Evolutionary conservation across 1,284 basidiomycete species (phyloP).

Genomic region (Agroathelia rolfsii): DNA sequence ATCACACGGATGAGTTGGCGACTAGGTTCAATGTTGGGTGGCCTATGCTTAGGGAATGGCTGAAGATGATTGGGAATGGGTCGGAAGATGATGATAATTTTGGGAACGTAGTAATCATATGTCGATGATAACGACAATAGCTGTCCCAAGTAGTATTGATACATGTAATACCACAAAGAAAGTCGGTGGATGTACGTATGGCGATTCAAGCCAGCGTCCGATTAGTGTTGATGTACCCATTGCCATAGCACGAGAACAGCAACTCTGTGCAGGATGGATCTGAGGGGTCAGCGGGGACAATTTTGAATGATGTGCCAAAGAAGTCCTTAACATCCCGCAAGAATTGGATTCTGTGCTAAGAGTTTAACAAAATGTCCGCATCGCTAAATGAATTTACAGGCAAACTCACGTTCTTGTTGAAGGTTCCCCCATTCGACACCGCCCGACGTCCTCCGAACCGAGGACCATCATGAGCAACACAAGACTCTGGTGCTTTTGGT

Average conservation of each 20-base stretch:
- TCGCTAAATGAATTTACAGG: conserved; percentile 1
- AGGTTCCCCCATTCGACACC: conserved; percentile 77
- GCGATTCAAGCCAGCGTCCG: conserved; percentile 51
- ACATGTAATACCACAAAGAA: background rate
- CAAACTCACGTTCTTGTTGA: conserved; percentile 71
- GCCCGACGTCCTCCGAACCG: conserved; percentile 92
- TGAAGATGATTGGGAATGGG: conserved; percentile 54
- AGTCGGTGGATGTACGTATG: background rate
- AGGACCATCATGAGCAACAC: conserved; percentile 88
- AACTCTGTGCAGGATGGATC: conserved; percentile 43
- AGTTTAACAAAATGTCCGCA: conserved; percentile 10
- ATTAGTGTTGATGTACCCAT: conserved; percentile 70
- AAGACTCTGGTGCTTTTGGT: conserved; percentile 83
- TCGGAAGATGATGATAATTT: conserved; percentile 32
- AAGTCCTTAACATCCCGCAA: conserved; percentile 75
- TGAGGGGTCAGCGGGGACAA: conserved; percentile 37
- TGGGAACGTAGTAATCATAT: conserved; percentile 35
- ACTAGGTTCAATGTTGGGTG: conserved; percentile 77
- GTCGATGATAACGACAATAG: conserved; percentile 26
- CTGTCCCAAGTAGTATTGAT: conserved; percentile 1
- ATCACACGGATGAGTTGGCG: conserved; percentile 87
- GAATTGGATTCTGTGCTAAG: conserved; percentile 71
- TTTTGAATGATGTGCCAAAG: conserved; percentile 68
- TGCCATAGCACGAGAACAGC: conserved; percentile 71
- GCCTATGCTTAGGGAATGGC: conserved; percentile 72